Conservation (phyloP, 73 alveolate genomes). For the Paramecium primaurelia region DNA sequence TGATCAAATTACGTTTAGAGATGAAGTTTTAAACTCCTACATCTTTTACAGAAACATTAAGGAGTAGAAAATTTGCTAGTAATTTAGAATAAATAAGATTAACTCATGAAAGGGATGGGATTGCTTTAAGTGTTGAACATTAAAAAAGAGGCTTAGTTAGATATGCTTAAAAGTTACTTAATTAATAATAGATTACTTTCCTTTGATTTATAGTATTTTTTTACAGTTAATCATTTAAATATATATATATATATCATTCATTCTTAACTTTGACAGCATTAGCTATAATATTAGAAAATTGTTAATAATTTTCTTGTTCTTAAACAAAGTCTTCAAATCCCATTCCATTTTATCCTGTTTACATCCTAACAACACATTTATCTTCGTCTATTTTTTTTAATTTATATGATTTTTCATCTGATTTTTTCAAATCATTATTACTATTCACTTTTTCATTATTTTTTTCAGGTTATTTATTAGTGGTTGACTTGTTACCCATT, state of each 20-base stretch:
- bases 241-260: neutral
- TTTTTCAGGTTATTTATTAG: neutral
- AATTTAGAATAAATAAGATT: neutral
- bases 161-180: neutral
- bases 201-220: neutral
- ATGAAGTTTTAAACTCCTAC: neutral
- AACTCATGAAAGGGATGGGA: neutral
- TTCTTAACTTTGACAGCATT: neutral
- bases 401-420: neutral
- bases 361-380: neutral
- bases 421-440: neutral
- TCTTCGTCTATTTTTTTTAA: neutral
- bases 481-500: neutral
- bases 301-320: neutral
- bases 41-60: neutral
- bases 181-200: neutral
- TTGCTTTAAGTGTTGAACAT: constrained; percentile 12
- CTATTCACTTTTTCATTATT: neutral
- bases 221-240: neutral
- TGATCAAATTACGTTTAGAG: neutral
- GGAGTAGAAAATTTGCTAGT: neutral
- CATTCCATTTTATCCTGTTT: neutral
- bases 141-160: neutral
- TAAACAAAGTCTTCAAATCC: neutral
- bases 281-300: neutral